phyloP scores from a whole-genome alignment of 768 basidiomycete species.

The Russula emetica region DNA sequence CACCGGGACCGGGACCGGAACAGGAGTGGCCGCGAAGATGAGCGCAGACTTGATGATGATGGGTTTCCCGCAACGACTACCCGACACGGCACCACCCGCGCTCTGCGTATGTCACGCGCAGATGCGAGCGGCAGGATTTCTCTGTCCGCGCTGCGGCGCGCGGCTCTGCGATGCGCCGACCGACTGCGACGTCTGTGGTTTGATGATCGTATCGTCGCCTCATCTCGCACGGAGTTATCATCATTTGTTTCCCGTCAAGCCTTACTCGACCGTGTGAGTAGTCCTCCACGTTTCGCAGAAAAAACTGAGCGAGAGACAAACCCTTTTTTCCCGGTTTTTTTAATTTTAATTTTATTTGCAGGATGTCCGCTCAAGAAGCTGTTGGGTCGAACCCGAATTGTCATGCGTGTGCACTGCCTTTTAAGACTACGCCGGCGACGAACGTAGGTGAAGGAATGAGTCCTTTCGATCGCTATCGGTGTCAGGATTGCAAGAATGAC shows the following conservation, averaged over 20 bases:
- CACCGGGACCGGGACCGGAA: conserved; percentile 40
- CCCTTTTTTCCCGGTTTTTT: not conserved
- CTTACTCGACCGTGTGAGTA: conserved; percentile 77
- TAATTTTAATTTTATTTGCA: too few species aligned
- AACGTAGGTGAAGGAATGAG: conserved; percentile 64
- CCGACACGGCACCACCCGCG: conserved; percentile 74
- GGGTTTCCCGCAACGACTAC: conserved; percentile 94
- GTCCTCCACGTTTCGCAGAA: not conserved
- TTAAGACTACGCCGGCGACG: conserved; percentile 44
- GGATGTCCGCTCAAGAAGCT: conserved; percentile 37
- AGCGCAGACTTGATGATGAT: conserved; percentile 97
- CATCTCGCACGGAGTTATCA: conserved; percentile 96
- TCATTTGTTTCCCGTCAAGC: conserved; percentile 91
- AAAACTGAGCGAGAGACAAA: not conserved
- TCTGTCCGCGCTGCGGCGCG: conserved; percentile 89
- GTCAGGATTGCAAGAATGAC: conserved; percentile 78
- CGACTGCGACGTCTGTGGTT: conserved; percentile 93
- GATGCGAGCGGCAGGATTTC: conserved; percentile 87
- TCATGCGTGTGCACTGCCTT: conserved; percentile 73
- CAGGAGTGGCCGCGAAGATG: conserved; percentile 33
- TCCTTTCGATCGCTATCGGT: conserved; percentile 81
- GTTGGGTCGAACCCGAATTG: conserved; percentile 47
- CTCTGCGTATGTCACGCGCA: conserved; percentile 93
- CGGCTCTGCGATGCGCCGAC: conserved; percentile 98
- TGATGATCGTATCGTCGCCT: conserved; percentile 98